A percentile compares a stretch with the other conserved stretches of the same genome.
Evolutionary conservation across 2,329 filamentous ascomycete genomes (phyloP).

Genomic region (Colletotrichum chlorophyti): DNA sequence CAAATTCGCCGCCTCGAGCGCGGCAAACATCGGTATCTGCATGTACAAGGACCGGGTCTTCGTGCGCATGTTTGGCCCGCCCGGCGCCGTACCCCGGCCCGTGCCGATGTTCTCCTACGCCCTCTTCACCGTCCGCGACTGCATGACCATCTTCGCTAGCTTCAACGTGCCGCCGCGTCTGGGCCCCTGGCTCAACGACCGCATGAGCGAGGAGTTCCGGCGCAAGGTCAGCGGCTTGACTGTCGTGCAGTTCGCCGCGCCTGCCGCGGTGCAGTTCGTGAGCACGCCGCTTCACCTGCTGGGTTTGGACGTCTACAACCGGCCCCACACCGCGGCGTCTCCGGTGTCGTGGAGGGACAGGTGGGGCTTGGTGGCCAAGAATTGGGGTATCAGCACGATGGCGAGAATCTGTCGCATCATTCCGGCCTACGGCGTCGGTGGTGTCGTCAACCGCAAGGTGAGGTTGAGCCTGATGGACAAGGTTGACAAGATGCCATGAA

Average conservation of each 20-base stretch:
- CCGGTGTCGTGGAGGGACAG: conserved; percentile 61
- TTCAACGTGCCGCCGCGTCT: conserved; percentile 89
- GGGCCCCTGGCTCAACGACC: conserved; percentile 69
- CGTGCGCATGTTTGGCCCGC: conserved; percentile 79
- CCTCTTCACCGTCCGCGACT: conserved; percentile 84
- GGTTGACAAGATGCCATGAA: conserved; percentile 2
- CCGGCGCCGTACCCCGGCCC: conserved; percentile 53
- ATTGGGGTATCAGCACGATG: conserved; percentile 76
- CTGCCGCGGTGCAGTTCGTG: conserved; percentile 78
- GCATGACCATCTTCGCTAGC: conserved; percentile 86
- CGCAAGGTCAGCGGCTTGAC: conserved; percentile 59
- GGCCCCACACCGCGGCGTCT: conserved; percentile 48
- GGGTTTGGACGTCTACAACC: conserved; percentile 86
- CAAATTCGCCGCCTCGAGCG: conserved; percentile 82
- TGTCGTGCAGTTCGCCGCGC: conserved; percentile 80
- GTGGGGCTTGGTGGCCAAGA: conserved; percentile 70
- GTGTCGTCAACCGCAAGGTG: conserved; percentile 81
- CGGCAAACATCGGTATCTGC: conserved; percentile 85
- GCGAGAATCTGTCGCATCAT: conserved; percentile 86
- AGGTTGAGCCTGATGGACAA: conserved; percentile 71
- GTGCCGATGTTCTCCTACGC: conserved; percentile 76
- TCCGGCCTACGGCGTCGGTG: conserved; percentile 87
- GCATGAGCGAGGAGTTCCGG: conserved; percentile 60
- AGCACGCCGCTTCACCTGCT: conserved; percentile 86
- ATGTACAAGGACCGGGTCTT: conserved; percentile 91